phyloP scores from a whole-genome alignment of 2,329 filamentous ascomycete genomes.

The Sporothrix pallida region DNA sequence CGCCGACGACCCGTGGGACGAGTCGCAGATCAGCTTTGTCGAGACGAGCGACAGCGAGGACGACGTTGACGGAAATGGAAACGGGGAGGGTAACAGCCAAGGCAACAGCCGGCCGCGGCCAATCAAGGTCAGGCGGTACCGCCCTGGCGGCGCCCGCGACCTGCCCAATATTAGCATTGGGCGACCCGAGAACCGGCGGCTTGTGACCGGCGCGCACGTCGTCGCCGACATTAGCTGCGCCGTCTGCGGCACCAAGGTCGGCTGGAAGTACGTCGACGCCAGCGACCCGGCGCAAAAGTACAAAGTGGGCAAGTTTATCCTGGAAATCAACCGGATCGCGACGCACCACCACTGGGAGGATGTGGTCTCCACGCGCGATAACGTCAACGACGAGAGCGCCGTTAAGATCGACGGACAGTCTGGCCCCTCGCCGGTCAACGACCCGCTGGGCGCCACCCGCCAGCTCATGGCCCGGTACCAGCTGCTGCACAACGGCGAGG shows the following conservation, averaged over 20 bases:
- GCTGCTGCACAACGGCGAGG: neutral
- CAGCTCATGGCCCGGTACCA: slow-evolving; percentile 4
- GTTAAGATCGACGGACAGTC: neutral
- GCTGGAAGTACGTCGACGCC: slow-evolving; percentile 73
- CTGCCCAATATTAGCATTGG: slow-evolving; percentile 64
- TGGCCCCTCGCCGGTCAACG: neutral
- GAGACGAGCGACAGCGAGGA: neutral
- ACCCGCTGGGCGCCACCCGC: neutral
- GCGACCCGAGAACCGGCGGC: slow-evolving; percentile 59
- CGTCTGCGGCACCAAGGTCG: slow-evolving; percentile 62
- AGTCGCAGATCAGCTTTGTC: neutral
- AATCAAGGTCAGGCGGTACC: neutral
- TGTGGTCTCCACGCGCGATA: slow-evolving; percentile 34
- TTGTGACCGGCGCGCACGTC: slow-evolving; percentile 67
- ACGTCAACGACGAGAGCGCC: slow-evolving; percentile 24
- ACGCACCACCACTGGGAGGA: slow-evolving; percentile 62
- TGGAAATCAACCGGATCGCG: slow-evolving; percentile 65
- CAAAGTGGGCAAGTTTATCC: slow-evolving; percentile 72
- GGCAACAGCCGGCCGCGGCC: no score
- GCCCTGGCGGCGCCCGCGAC: neutral
- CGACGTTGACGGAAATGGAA: neutral
- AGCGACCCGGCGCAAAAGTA: slow-evolving; percentile 65
- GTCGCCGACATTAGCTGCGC: slow-evolving; percentile 68
- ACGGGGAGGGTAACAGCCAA: neutral
- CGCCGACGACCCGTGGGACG: neutral